Evolutionary conservation across 805 yeast genomes (phyloP), one percentile per base, ranked within the genome.

Genomic region (Saccharomycopsis sp.): DNA sequence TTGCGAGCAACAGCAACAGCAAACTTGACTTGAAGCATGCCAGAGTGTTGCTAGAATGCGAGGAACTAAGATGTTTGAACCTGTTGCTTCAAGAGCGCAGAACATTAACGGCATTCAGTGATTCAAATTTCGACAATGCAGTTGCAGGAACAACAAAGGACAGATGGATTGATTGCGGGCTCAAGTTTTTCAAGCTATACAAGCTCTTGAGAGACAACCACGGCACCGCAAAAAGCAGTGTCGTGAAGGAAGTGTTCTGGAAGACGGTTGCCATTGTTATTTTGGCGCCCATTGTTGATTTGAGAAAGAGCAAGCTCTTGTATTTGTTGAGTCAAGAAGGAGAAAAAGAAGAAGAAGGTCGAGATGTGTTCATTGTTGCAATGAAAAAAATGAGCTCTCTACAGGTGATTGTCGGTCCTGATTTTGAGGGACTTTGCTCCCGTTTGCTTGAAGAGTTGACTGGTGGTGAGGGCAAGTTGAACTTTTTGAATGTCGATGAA

Each of bases 241-340:
- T 25, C 27, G n/a, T n/a, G n/a, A 9, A 25, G 12, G n/a, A 9
- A 10, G 27, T 25, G 2, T 30, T 30, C 13, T 7, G n/a, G 4
- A 15, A 31, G 13, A 32, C 27, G 10, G 36, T 21, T 6, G 20
- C 15, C 4, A 23, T 30, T 7, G 21, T 23, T 9, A n/a, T 38
- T 10, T 9, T 38, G 10, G 21, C 36, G n/a, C 41, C 41, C 12
- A 21, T 20, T 6, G 8, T 38, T 8, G 36, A 38, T 12, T 8
- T 38, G 12, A 38, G 21, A 22, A 38, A 38, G 36, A 10, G 36
- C 7, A 38, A 31, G 30, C 10, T 38, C 22, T 21, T 38, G 9
- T 13, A 36, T 26, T 30, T 30, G 19, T 5, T 19, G 13, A 20
- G 21, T 15, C 12, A 29, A 10, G 25, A 5, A 16, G 12, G 8